Conservation (phyloP, 192 early-diverging fungal genomes). For the Phlyctochytrium arcticum region DNA sequence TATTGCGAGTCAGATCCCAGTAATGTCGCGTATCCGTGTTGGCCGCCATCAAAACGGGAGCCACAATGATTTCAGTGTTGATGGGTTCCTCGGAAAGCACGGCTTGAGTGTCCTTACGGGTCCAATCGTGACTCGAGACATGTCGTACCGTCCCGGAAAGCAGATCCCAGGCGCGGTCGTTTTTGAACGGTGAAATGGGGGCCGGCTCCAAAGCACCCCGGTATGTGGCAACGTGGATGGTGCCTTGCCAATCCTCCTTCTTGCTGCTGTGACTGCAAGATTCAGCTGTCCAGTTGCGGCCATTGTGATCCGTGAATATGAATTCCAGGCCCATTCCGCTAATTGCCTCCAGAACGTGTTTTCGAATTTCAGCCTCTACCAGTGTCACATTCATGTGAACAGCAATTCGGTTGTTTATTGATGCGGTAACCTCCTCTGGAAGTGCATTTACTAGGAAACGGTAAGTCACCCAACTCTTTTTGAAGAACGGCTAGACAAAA, state of each 20-base stretch:
- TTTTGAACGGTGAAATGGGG: constrained; percentile 15
- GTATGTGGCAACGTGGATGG: constrained; percentile 1
- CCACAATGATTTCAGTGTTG: constrained; percentile 18
- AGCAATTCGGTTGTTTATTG: constrained; percentile 40
- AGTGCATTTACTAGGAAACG: constrained; percentile 33
- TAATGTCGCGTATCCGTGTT: constrained; percentile 44
- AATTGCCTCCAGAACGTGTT: constrained; percentile 11
- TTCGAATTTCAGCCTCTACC: constrained; percentile 1
- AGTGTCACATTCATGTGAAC: constrained; percentile 12
- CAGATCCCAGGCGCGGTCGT: constrained; percentile 20
- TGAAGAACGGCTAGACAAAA: not conserved
- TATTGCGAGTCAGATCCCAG: constrained; percentile 34
- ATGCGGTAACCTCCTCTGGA: constrained; percentile 26
- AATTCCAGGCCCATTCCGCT: constrained; percentile 11
- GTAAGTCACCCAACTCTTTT: not conserved
- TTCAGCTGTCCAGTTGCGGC: not conserved
- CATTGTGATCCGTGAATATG: not conserved
- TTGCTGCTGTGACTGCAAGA: not conserved
- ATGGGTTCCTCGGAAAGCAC: not conserved
- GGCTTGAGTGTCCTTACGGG: not conserved
- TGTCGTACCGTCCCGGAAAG: constrained; percentile 35
- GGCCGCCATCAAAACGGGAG: constrained; percentile 32
- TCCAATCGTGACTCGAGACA: constrained; percentile 18
- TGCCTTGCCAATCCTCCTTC: not conserved
- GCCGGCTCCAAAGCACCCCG: constrained; percentile 29